A percentile compares a stretch with the other conserved stretches of the same genome.
Conservation (phyloP, 305 asterid genomes). For the Fraxinus greggii region DNA sequence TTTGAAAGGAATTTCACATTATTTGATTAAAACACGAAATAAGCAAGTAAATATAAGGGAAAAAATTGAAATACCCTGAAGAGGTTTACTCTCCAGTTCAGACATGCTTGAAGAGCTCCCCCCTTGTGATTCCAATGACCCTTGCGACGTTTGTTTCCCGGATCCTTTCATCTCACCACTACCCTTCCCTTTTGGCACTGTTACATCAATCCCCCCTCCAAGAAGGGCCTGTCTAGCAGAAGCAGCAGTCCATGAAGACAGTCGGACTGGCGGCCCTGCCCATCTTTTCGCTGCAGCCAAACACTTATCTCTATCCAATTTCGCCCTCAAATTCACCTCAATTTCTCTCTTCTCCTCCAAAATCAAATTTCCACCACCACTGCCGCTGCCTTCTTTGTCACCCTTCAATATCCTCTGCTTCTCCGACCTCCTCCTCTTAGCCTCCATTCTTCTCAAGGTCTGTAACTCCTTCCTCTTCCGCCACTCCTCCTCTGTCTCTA, state of each 20-base stretch:
- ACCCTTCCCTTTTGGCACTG: constrained; percentile 49
- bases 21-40: constrained; percentile 5
- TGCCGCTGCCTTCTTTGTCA: constrained; percentile 40
- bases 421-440: constrained; percentile 86
- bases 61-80: constrained; percentile 48
- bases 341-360: constrained; percentile 55
- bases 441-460: constrained; percentile 87
- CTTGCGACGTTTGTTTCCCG: not conserved
- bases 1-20: not conserved
- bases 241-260: constrained; percentile 30
- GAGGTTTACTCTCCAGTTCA: constrained; percentile 65
- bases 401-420: constrained; percentile 60
- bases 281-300: constrained; percentile 28
- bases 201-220: constrained; percentile 43
- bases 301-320: constrained; percentile 47
- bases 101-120: constrained; percentile 58
- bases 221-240: constrained; percentile 29
- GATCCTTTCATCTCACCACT: constrained; percentile 32
- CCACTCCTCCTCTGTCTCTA: constrained; percentile 91
- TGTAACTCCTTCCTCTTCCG: constrained; percentile 90
- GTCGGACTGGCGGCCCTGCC: constrained; percentile 31
- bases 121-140: constrained; percentile 63
- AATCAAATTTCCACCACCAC: constrained; percentile 32
- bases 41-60: not conserved
- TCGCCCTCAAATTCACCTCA: constrained; percentile 52